Evolutionary conservation across 2,329 filamentous ascomycete species (phyloP), one percentile per base, ranked within the genome.

Genomic region (Botrytis hyacinthi): DNA sequence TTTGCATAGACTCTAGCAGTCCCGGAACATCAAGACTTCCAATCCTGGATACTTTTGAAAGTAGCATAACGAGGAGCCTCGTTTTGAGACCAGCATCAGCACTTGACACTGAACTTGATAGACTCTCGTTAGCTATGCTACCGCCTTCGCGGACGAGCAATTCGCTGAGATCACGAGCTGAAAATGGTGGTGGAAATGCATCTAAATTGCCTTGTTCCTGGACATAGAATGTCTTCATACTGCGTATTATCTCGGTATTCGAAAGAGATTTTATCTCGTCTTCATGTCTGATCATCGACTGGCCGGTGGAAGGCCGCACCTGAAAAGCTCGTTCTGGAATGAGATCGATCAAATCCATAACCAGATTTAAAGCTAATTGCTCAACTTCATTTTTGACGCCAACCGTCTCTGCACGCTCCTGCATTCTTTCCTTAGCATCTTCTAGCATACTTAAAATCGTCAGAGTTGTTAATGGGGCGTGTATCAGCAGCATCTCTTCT

Each of bases 401-500:
- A 81, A 80, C 20, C 57, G 74, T 72, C 60, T 60, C 63, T 74
- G 61, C 77, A 74, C 81, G 80, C 69, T 72, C 70, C 42, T 76
- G 77, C 12, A 81, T 77, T 74, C 81, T 81, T 74, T 83, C 83
- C 74, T 83, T 85, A 4, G 84, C 82, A 73, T 91, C 85, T 79
- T 90, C 84, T 60, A 91, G 83, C 88, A 88, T 91, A 76, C 77
- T 76, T 29, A 81, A 83, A 40, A 92, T 84, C 5, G 90, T 89
- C n/a, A 97, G 82, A 3, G 90, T 87, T 71, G 92, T 87, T 42
- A 97, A 83, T 48, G 95, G 95, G 44, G 95, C 92, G 82, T 98
- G 95, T 35, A 93, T 84, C 2, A 92, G 89, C 26, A 97, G 83
- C 95, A 99, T 98, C 80, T 99, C 97, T 81, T 98, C 96, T 82